These are phyloP conservation scores for Geoglossum cookeanum DNA, from an alignment of 2,329 filamentous ascomycete genomes.

Conservation along the genomic window DNA sequence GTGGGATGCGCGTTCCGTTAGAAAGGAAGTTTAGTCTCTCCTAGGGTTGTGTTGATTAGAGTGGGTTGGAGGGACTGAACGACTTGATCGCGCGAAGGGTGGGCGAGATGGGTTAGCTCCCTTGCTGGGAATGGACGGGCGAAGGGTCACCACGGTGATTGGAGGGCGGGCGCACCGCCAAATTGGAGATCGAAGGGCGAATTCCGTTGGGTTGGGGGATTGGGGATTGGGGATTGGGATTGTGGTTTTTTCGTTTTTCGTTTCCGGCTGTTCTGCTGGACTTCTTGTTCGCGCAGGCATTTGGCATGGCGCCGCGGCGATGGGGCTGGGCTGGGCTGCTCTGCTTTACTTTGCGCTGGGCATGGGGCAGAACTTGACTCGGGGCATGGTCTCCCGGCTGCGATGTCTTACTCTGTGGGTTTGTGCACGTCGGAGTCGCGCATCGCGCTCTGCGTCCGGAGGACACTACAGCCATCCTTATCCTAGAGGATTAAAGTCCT, in stretches of 20 bases:
- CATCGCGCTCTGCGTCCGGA: background rate
- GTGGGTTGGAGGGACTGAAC: background rate
- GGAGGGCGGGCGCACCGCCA: background rate
- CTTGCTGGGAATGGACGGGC: background rate
- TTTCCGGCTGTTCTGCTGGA: background rate
- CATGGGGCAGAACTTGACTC: background rate
- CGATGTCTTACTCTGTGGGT: background rate
- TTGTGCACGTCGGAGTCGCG: constrained; percentile 2
- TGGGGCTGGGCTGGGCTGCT: background rate
- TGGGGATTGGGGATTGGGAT: no score
- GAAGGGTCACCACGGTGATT: background rate
- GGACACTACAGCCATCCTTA: background rate
- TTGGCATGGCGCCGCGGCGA: background rate
- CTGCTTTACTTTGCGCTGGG: background rate
- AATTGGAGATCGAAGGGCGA: background rate
- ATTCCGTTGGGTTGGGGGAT: background rate
- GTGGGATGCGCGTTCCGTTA: background rate
- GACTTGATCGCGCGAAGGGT: background rate
- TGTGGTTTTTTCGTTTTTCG: background rate
- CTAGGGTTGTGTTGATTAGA: background rate
- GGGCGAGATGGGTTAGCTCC: background rate
- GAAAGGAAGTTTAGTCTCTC: background rate
- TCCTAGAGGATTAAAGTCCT: background rate
- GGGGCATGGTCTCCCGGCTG: background rate
- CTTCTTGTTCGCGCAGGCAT: background rate